Percentiles rank a stretch among this genome's conserved stretches.
Conservation (phyloP, 1,139 yeast species). For the Geotrichum australiense region DNA sequence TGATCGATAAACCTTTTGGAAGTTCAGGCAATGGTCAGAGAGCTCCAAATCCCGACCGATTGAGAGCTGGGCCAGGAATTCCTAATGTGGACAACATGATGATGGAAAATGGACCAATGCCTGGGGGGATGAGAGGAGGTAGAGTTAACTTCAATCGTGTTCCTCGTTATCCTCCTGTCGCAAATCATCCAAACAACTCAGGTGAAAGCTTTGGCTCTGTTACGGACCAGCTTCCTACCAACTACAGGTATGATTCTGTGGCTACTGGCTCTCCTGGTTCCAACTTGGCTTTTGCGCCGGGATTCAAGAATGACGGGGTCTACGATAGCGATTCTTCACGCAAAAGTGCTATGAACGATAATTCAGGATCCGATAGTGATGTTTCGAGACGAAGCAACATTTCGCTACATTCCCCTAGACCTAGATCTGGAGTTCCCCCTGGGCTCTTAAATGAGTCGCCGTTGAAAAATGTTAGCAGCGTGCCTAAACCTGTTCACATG, state of each 20-base stretch:
- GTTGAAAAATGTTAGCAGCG: conserved; percentile 4
- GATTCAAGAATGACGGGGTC: background rate
- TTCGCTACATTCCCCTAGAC: conserved; percentile 12
- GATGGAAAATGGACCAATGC: conserved; percentile 20
- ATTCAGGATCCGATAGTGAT: conserved; percentile 14
- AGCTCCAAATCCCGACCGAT: background rate
- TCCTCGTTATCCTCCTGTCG: conserved; percentile 4
- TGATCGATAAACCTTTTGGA: background rate
- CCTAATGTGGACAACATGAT: conserved; percentile 18
- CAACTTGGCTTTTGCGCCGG: conserved; percentile 11
- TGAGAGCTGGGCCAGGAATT: conserved; percentile 3
- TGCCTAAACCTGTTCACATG: background rate
- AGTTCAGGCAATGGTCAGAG: conserved; percentile 1
- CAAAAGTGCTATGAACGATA: background rate
- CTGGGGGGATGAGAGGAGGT: conserved; percentile 14
- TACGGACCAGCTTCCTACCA: conserved; percentile 2
- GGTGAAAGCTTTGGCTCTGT: conserved; percentile 8
- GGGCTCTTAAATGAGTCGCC: conserved; percentile 11
- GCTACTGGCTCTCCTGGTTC: conserved; percentile 17
- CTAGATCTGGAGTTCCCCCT: conserved; percentile 13
- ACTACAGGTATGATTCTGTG: conserved; percentile 11
- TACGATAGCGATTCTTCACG: background rate
- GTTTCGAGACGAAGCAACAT: background rate
- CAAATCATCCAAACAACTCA: conserved; percentile 8
- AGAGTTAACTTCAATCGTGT: conserved; percentile 5